Conservation (phyloP, 495 filamentous ascomycete species). For the Hyaloscypha bicolor region DNA sequence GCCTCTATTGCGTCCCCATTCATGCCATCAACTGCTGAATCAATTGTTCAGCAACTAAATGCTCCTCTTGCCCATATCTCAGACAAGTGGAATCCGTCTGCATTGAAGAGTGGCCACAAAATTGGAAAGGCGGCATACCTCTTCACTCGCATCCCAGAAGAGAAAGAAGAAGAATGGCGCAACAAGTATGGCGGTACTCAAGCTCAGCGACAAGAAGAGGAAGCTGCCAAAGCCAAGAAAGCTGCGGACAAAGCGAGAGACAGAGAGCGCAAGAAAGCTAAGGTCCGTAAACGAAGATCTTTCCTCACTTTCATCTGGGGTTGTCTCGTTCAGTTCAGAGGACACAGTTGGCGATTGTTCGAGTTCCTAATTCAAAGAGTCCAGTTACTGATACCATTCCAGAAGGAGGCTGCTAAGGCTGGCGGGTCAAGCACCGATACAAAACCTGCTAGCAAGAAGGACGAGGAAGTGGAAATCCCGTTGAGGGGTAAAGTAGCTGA, state of each 20-base stretch:
- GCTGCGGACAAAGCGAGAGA: conserved; percentile 50
- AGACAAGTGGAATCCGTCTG: conserved; percentile 63
- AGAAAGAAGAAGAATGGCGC: conserved; percentile 83
- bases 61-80: conserved; percentile 67
- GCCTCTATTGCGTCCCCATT: conserved; percentile 78
- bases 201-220: conserved; percentile 54
- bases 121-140: conserved; percentile 82
- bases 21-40: conserved; percentile 76
- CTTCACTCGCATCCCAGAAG: conserved; percentile 80
- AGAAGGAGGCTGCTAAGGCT: conserved; percentile 25
- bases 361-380: background rate
- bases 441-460: conserved; percentile 6
- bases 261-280: conserved; percentile 50
- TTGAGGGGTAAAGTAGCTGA: conserved; percentile 27
- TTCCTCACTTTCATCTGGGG: background rate
- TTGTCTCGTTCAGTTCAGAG: background rate
- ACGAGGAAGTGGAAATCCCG: conserved; percentile 25
- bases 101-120: conserved; percentile 71
- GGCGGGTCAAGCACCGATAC: background rate
- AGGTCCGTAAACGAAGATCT: conserved; percentile 29
- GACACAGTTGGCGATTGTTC: background rate
- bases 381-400: conserved; percentile 1
- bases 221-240: conserved; percentile 70
- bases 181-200: conserved; percentile 77
- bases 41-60: conserved; percentile 76